Percentiles rank a stretch among this genome's conserved stretches.
Evolutionary conservation across 2,329 filamentous ascomycete species (phyloP).

Genomic region (Sclerotinia nivalis): DNA sequence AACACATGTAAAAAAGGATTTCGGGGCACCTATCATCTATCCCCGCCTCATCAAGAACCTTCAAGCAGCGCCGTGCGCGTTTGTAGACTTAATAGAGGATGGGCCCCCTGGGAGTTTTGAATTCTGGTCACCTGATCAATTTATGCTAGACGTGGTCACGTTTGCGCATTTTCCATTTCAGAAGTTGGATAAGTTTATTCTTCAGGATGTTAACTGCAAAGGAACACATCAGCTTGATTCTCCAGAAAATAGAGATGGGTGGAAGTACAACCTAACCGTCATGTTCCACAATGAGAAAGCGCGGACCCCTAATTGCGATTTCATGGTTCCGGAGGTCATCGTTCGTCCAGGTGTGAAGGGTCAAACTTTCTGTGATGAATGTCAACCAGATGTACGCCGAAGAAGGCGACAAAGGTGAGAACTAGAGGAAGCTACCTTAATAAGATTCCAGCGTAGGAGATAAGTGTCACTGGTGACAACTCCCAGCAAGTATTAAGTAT

Average conservation of each 20-base stretch:
- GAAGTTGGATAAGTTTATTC: not conserved
- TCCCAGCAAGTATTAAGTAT: not conserved
- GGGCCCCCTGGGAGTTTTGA: too few relatives aligned
- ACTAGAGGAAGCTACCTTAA: not conserved
- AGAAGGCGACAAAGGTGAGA: not conserved
- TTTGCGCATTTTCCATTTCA: not conserved
- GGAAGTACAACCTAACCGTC: rapidly evolving
- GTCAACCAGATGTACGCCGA: too few relatives aligned
- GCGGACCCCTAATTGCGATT: not conserved
- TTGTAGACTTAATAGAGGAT: too few relatives aligned
- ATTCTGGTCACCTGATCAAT: too few relatives aligned
- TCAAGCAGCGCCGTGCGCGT: not conserved
- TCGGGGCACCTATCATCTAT: not conserved
- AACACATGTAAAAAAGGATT: too few relatives aligned
- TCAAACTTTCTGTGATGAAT: not conserved
- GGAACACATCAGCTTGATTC: not conserved
- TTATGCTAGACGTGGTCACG: not conserved
- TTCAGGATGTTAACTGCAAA: not conserved
- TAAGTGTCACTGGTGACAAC: not conserved
- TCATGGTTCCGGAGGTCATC: not conserved
- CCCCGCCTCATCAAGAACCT: not conserved
- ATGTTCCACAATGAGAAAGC: not conserved
- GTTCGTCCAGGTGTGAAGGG: not conserved
- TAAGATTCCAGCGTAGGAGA: not conserved
- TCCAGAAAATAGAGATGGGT: rapidly evolving